Evolutionary conservation across 2,329 filamentous ascomycete species (phyloP).

Genomic region (Alternaria solani): DNA sequence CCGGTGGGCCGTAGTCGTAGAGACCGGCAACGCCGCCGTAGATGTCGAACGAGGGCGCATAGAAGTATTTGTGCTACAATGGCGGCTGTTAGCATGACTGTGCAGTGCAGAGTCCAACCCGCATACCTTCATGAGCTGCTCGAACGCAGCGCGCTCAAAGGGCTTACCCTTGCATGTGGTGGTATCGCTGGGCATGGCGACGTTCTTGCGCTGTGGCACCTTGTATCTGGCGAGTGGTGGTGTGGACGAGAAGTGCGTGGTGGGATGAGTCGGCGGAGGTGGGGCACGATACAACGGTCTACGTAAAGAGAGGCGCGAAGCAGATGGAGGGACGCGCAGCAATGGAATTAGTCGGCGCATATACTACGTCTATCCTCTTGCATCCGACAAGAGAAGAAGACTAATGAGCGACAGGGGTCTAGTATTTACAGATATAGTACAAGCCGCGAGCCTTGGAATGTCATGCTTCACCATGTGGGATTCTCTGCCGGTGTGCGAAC

Average conservation of each 20-base stretch:
- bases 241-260: slow-evolving; percentile 47
- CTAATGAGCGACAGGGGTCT: slow-evolving; percentile 23
- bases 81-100: slow-evolving; percentile 35
- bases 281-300: slow-evolving; percentile 44
- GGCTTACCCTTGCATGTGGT: slow-evolving; percentile 79
- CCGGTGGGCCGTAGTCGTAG: slow-evolving; percentile 92
- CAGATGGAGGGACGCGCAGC: slow-evolving; percentile 47
- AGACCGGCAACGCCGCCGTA: slow-evolving; percentile 89
- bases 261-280: slow-evolving; percentile 40
- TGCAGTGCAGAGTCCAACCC: slow-evolving; percentile 45
- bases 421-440: slow-evolving; percentile 31
- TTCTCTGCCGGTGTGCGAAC: slow-evolving; percentile 6
- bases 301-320: slow-evolving; percentile 34
- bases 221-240: slow-evolving; percentile 39
- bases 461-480: slow-evolving; percentile 17
- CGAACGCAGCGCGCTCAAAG: slow-evolving; percentile 82
- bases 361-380: slow-evolving; percentile 26
- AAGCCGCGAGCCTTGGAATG: slow-evolving; percentile 1
- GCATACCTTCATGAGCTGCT: slow-evolving; percentile 85
- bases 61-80: slow-evolving; percentile 67
- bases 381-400: slow-evolving; percentile 32
- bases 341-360: slow-evolving; percentile 53
- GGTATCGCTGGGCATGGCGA: slow-evolving; percentile 44
- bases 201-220: slow-evolving; percentile 40
- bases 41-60: slow-evolving; percentile 94